Percentiles rank a stretch among this genome's conserved stretches.
phyloP scores from a whole-genome alignment of 257 asterid species.

The Petunia secreta region DNA sequence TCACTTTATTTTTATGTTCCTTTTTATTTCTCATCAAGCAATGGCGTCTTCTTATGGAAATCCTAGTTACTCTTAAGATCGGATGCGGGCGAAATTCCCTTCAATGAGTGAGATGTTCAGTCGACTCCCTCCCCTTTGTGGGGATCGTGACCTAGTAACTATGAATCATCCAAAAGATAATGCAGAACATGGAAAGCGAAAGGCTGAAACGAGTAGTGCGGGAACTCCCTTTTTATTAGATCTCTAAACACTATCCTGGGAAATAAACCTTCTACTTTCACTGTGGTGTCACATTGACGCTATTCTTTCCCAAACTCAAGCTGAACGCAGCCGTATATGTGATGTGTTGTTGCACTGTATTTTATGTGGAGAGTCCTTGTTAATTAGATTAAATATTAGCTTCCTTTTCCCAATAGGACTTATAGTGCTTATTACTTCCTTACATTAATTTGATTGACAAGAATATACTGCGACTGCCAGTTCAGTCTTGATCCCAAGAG shows the following conservation, averaged over 20 bases:
- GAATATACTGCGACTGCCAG: not conserved
- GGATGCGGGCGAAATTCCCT: not conserved
- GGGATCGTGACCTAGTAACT: not conserved
- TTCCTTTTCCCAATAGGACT: constrained; percentile 19
- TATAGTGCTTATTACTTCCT: constrained; percentile 5
- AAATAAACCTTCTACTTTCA: not conserved
- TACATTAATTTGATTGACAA: constrained; percentile 9
- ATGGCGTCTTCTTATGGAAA: constrained; percentile 7
- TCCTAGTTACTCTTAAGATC: not conserved
- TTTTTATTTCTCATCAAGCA: constrained; percentile 18
- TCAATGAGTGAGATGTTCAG: constrained; percentile 5
- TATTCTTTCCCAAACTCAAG: constrained; percentile 15
- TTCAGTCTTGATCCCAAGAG: constrained; percentile 11
- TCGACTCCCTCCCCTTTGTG: not conserved
- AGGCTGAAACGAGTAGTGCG: not conserved
- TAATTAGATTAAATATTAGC: constrained; percentile 8
- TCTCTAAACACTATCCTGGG: constrained; percentile 6
- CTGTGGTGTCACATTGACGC: not conserved
- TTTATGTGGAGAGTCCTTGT: constrained; percentile 12
- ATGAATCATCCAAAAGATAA: constrained; percentile 8
- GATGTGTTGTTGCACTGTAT: not conserved
- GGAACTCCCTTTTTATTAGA: constrained; percentile 5
- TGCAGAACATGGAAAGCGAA: not conserved
- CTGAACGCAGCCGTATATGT: constrained; percentile 7
- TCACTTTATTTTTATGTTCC: not conserved